Evolutionary conservation across 2,329 filamentous ascomycete species (phyloP).

Genomic region (Parasarocladium wereldwijsianum): DNA sequence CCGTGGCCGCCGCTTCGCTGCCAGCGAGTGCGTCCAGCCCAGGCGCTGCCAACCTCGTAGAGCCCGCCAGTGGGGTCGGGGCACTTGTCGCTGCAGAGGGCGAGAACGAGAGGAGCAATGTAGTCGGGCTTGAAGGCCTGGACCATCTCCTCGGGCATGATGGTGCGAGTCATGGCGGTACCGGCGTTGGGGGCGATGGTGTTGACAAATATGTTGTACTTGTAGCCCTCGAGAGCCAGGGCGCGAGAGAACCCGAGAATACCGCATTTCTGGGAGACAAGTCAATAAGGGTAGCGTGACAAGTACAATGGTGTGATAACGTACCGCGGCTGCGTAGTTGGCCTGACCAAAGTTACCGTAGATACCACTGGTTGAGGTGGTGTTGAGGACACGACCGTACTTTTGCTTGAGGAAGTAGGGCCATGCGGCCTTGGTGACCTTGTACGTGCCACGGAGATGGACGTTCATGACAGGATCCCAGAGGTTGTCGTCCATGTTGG

Average conservation of each 20-base stretch:
- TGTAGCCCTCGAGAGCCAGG: conserved; percentile 80
- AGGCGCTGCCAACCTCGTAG: conserved; percentile 91
- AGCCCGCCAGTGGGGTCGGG: conserved; percentile 75
- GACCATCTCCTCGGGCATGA: conserved; percentile 93
- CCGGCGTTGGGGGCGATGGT: conserved; percentile 96
- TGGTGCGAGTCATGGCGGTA: conserved; percentile 84
- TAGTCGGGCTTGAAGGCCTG: conserved; percentile 99
- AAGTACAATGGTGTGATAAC: conserved; percentile 16
- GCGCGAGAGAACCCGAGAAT: conserved; percentile 93
- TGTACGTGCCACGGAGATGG: conserved; percentile 88
- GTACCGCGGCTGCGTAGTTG: conserved; percentile 83
- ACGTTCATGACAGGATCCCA: conserved; percentile 91
- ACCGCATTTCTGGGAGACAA: conserved; percentile 54
- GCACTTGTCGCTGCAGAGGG: conserved; percentile 73
- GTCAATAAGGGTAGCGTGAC: conserved; percentile 8
- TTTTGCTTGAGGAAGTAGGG: conserved; percentile 97
- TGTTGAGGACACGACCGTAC: conserved; percentile 94
- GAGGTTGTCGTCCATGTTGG: conserved; percentile 88
- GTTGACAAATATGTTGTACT: conserved; percentile 98
- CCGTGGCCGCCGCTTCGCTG: conserved; percentile 79
- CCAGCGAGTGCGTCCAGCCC: conserved; percentile 87
- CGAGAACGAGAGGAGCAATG: conserved; percentile 82
- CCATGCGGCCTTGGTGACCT: conserved; percentile 94
- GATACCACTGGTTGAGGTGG: conserved; percentile 90
- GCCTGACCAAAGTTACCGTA: conserved; percentile 99